Base-by-base conservation (phyloP, 2,329 filamentous ascomycete genomes). In the Epichloe sylvatica region DNA sequence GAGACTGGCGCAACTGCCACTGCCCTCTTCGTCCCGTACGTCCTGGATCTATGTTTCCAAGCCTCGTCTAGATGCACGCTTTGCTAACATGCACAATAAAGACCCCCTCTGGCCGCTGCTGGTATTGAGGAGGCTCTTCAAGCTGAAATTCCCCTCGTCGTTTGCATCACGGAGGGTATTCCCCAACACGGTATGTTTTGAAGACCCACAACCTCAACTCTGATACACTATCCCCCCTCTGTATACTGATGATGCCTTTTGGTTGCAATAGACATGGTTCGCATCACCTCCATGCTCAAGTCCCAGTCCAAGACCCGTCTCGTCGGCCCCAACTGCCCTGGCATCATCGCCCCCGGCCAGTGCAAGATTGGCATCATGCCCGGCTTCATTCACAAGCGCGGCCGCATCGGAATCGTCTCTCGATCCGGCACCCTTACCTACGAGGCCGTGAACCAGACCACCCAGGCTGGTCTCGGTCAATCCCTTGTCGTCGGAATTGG, bases 341-440 rank as follows among this genome's bases (percentile, higher is more conserved):
- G 91, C 69, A 91, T 97, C 72, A 97, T 97, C 70, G 91, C 78
- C 49, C 80, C 80, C 53, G 92, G 91, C 62, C 91, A 94, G 81
- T 98, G 92, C 82, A 98, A 98, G 78, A 97, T 98, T 66, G 92
- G 92, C 67, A 98, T 98, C 75, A 97, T 98, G 92, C 68, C 92
- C 57, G 92, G 92, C 63, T 96, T 97, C 79, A 97, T 98, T 75
- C 92, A 98, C 83, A 97, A 97, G 81, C 88, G 90, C 71, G 92
- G 92, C 62, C 90, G 92, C 69, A 90, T 98, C 67, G 92, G 92
- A 66, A 97, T 98, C 70, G 92, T 98, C 71, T 96, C 90, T 62
- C 86, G 92, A 63, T 97, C 92, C 65, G 92, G 92, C 64, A 98
- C 92, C 60, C 83, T 98, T 56, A 98, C 92, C 65, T 98, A 98